Conservation (phyloP, 2,329 filamentous ascomycete genomes). For the Colletotrichum sp. region DNA sequence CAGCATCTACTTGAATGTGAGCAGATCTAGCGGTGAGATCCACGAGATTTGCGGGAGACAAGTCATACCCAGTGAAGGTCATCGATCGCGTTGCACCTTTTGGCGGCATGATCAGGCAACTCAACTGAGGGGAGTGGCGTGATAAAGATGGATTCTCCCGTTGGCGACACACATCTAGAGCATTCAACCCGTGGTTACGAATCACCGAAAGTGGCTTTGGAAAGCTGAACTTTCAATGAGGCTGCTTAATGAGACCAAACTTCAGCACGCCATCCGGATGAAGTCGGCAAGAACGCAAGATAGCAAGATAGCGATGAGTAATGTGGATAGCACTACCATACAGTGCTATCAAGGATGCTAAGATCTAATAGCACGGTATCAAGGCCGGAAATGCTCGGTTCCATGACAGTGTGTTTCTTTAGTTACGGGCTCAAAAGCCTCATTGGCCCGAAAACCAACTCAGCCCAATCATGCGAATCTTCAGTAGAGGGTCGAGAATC, state of each 20-base stretch:
- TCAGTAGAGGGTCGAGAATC: background rate
- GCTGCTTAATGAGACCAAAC: background rate
- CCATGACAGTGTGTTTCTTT: background rate
- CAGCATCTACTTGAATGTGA: background rate
- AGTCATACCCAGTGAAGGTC: background rate
- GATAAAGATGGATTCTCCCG: background rate
- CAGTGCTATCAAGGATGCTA: fast-evolving
- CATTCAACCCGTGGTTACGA: fast-evolving
- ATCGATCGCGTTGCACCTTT: background rate
- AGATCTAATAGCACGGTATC: background rate
- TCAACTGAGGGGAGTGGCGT: background rate
- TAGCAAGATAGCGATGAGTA: background rate
- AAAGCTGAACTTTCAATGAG: background rate
- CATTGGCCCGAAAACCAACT: background rate
- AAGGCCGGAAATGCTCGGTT: fast-evolving
- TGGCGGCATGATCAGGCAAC: background rate
- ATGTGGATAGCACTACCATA: fast-evolving
- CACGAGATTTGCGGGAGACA: background rate
- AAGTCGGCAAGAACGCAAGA: background rate
- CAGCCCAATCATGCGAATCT: fast-evolving
- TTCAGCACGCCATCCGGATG: background rate
- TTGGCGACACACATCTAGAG: fast-evolving
- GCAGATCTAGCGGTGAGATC: background rate
- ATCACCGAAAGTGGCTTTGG: background rate
- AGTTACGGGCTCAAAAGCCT: background rate